Evolutionary conservation across 805 yeast species (phyloP).

Genomic region (Kregervanrija pseudodelftensis): DNA sequence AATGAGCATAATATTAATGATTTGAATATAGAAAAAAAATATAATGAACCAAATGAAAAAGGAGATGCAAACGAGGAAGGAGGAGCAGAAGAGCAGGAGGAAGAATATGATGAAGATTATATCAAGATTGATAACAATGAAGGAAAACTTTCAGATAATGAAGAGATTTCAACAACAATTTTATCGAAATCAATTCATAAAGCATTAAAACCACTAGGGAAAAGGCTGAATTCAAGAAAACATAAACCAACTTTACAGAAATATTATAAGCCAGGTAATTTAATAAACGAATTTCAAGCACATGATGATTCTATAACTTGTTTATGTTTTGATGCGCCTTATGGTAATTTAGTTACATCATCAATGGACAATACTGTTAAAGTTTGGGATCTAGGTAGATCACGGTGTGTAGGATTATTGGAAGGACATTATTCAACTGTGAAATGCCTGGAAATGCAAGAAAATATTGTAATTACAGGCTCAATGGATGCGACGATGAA

Average conservation of each 20-base stretch:
- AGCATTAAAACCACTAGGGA: conserved; percentile 11
- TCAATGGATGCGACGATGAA: conserved; percentile 56
- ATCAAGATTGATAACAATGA: conserved; percentile 29
- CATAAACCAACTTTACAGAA: conserved; percentile 21
- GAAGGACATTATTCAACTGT: conserved; percentile 59
- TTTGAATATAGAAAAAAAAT: background rate
- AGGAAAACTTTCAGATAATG: conserved; percentile 2
- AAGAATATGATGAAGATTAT: conserved; percentile 16
- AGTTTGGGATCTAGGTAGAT: conserved; percentile 74
- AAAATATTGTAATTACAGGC: conserved; percentile 44
- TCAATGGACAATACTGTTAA: conserved; percentile 70
- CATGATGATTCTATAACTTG: conserved; percentile 49
- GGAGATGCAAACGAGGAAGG: conserved; percentile 21
- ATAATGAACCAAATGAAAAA: too few relatives aligned
- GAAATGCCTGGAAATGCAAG: conserved; percentile 51
- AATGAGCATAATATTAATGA: background rate
- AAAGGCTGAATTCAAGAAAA: conserved; percentile 28
- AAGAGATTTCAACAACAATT: conserved; percentile 21
- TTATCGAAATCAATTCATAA: conserved; percentile 11
- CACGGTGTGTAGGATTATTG: conserved; percentile 41
- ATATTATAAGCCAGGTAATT: conserved; percentile 54
- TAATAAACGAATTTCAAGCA: conserved; percentile 42
- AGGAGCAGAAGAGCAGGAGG: conserved; percentile 24
- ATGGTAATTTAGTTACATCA: conserved; percentile 71
- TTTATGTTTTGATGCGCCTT: conserved; percentile 66